These are phyloP conservation scores for Vitis amurensis DNA, from an alignment of 164 flowering plant species.

Conservation along the genomic window DNA sequence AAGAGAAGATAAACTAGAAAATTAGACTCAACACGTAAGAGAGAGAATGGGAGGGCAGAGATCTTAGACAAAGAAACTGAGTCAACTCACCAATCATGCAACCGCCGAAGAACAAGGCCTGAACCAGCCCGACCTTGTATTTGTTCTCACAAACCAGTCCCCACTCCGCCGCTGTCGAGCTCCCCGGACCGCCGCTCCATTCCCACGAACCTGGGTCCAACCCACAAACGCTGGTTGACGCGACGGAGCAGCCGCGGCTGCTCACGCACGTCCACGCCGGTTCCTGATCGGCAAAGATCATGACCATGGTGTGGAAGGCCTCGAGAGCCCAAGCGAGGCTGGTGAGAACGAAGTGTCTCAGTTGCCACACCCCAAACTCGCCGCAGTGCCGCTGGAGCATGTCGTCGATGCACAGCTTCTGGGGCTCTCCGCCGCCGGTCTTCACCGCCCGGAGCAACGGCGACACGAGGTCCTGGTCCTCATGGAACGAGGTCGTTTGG, in stretches of 20 bases:
- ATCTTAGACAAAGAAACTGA: no score
- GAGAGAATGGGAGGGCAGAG: no score
- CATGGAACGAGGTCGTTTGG: no score
- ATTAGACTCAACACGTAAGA: no score
- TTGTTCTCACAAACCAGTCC: constrained; percentile 72
- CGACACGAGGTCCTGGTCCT: no score
- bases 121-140: constrained; percentile 83
- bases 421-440: constrained; percentile 5
- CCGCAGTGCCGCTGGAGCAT: constrained; percentile 74
- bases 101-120: constrained; percentile 81
- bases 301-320: constrained; percentile 93
- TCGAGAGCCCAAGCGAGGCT: constrained; percentile 87
- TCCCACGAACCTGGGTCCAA: constrained; percentile 73
- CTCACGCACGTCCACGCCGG: constrained; percentile 61
- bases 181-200: constrained; percentile 62
- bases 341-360: constrained; percentile 75
- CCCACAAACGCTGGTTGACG: constrained; percentile 39
- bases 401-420: constrained; percentile 69
- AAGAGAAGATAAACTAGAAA: no score
- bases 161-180: constrained; percentile 81
- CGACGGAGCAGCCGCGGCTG: constrained; percentile 21
- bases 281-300: constrained; percentile 93
- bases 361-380: constrained; percentile 84
- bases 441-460: constrained; percentile 13
- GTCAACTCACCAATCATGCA: constrained; percentile 80